These are phyloP conservation scores for Leptodermis oblonga DNA, from an alignment of 257 asterid genomes.

Conservation along the genomic window DNA sequence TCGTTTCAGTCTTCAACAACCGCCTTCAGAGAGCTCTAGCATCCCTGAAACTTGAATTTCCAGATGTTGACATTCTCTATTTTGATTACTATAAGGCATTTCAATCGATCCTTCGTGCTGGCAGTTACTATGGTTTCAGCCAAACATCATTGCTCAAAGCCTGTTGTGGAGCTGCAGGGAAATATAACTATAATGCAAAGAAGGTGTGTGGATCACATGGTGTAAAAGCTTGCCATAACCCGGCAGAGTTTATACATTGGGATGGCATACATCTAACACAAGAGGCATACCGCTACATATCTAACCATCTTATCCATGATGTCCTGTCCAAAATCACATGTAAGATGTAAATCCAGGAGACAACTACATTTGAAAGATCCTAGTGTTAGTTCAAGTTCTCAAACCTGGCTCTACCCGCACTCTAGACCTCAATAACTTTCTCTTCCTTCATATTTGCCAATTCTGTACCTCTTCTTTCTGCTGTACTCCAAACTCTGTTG, in stretches of 20 bases:
- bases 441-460: too few species aligned
- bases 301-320: slow-evolving; percentile 14
- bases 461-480: not conserved
- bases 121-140: slow-evolving; percentile 3
- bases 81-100: not conserved
- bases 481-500: not conserved
- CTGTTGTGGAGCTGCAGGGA: slow-evolving; percentile 43
- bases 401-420: not conserved
- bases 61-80: slow-evolving; percentile 1
- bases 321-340: slow-evolving; percentile 5
- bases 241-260: slow-evolving; percentile 20
- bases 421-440: not conserved
- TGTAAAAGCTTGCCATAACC: slow-evolving; percentile 21
- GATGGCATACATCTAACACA: slow-evolving; percentile 38
- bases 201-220: slow-evolving; percentile 21
- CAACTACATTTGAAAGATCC: not conserved
- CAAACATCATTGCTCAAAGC: slow-evolving; percentile 20
- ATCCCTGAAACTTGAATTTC: slow-evolving; percentile 11
- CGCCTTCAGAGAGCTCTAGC: slow-evolving; percentile 9
- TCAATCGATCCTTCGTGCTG: not conserved
- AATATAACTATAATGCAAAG: slow-evolving; percentile 18
- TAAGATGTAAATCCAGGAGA: not conserved
- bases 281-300: slow-evolving; percentile 14
- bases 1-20: not conserved
- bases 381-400: not conserved